Percentiles rank a stretch among this genome's conserved stretches.
phyloP scores from a whole-genome alignment of 805 yeast species.

The Suhomyces sp. region DNA sequence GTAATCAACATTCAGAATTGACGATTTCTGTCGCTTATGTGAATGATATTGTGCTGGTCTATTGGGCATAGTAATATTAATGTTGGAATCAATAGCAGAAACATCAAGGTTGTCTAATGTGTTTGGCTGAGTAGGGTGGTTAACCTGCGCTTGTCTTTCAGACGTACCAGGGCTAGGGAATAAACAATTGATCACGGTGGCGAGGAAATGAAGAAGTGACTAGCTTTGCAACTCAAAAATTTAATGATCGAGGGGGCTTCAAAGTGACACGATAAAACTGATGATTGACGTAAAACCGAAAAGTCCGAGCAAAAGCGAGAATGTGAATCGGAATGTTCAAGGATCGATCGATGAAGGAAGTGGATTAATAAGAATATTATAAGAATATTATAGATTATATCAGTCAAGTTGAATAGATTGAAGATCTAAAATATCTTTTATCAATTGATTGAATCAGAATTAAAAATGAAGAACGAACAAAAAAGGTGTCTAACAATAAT shows the following conservation, averaged over 20 bases:
- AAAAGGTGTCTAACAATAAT: not conserved
- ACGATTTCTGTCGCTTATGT: slow-evolving; percentile 40
- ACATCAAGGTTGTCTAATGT: slow-evolving; percentile 3
- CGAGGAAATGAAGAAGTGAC: slow-evolving; percentile 1
- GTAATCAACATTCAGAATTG: slow-evolving; percentile 29
- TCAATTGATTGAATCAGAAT: not conserved
- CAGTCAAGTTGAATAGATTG: not conserved
- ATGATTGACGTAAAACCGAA: not conserved
- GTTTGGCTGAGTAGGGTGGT: slow-evolving; percentile 1
- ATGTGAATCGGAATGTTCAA: not conserved
- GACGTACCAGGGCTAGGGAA: slow-evolving; percentile 3
- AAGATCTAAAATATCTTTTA: not conserved
- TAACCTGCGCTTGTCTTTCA: not conserved
- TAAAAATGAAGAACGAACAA: not conserved
- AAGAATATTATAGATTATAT: not conserved
- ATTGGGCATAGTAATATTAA: slow-evolving; percentile 5
- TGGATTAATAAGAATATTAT: no score
- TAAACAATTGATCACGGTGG: slow-evolving; percentile 2
- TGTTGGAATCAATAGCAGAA: slow-evolving; percentile 1
- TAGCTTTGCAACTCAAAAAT: not conserved
- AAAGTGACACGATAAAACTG: not conserved
- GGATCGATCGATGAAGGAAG: not conserved
- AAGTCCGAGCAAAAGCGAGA: slow-evolving; percentile 3
- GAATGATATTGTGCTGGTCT: slow-evolving; percentile 14
- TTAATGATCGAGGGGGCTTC: not conserved